phyloP scores from a whole-genome alignment of 495 filamentous ascomycete species.

The Xylaria castorea region DNA sequence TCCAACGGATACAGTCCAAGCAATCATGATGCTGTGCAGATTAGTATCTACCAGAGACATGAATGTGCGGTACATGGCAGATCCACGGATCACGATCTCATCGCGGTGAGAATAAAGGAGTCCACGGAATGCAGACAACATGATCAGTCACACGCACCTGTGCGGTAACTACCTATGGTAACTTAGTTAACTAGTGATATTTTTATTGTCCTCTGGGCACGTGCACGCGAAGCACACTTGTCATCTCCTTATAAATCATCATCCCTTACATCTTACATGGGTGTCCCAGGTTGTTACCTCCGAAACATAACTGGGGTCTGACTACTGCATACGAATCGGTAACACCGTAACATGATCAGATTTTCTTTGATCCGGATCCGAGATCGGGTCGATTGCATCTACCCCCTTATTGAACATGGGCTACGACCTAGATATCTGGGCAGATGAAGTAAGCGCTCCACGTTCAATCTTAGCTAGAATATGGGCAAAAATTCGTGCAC shows the following conservation, averaged over 20 bases:
- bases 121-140: background rate
- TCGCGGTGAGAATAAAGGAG: background rate
- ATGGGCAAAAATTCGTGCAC: background rate
- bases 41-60: background rate
- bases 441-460: background rate
- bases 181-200: background rate
- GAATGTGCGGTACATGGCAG: background rate
- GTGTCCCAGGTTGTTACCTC: slow-evolving; percentile 7
- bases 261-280: slow-evolving; percentile 18
- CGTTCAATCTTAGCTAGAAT: background rate
- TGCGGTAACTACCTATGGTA: too few relatives aligned
- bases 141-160: background rate
- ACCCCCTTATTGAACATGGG: background rate
- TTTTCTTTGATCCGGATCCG: slow-evolving; percentile 15
- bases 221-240: background rate
- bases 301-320: slow-evolving; percentile 6
- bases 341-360: slow-evolving; percentile 22
- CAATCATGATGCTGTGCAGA: background rate
- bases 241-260: slow-evolving; percentile 10
- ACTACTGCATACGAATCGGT: background rate
- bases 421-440: background rate
- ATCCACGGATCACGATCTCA: background rate
- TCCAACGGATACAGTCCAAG: background rate
- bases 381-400: background rate
- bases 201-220: background rate